Evolutionary conservation across 139 green algal genomes (phyloP), one percentile per base, ranked within the genome.

Genomic region (Volvox reticuliferus): DNA sequence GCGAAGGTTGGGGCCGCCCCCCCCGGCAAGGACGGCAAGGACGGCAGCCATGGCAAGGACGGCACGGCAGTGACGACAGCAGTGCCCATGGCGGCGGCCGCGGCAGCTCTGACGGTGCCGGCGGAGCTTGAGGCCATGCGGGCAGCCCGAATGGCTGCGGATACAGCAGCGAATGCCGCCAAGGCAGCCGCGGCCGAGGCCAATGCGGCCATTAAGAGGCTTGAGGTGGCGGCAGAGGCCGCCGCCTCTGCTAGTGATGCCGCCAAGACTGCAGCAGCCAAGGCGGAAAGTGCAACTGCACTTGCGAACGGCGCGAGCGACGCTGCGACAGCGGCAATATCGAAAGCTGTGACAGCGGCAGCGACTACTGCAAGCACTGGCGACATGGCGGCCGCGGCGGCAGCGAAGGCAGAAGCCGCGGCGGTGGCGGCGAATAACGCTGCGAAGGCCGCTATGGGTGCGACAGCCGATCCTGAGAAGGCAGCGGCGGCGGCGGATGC

Each of bases 101-200:
- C 78, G 13, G 79, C 79, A n/a, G 50, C 79, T n/a, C 1, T 17
- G 79, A 71, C 50, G 76, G 76, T 30, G 37, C 13, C 24, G 78
- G 78, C 19, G 37, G 78, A 84, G 78, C 17, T 84, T 35, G 36
- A 65, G 78, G 78, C 78, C 21, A 67, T 67, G 78, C 78, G 78
- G 12, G 36, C 36, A 2, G 36, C 78, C 37, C 33, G 76, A 30
- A 20, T 61, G 30, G 76, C 76, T 6, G 78, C 78, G 78, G 78
- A 84, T 22, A 50, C 78, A 35, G 78, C 78, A 1, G 37, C 17
- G 36, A 33, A 44, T 6, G 30, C 28, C 12, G 50, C 79, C n/a
- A 71, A 44, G 79, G 79, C 50, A 17, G 50, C 79, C 14, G 79
- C 28, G 1, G 79, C 33, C 0, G 28, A 37, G 61, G 61, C 81